Evolutionary conservation across 352 stramenopile genomes (phyloP), one percentile per base, ranked within the genome.

Genomic region (Blastocystis sp.): DNA sequence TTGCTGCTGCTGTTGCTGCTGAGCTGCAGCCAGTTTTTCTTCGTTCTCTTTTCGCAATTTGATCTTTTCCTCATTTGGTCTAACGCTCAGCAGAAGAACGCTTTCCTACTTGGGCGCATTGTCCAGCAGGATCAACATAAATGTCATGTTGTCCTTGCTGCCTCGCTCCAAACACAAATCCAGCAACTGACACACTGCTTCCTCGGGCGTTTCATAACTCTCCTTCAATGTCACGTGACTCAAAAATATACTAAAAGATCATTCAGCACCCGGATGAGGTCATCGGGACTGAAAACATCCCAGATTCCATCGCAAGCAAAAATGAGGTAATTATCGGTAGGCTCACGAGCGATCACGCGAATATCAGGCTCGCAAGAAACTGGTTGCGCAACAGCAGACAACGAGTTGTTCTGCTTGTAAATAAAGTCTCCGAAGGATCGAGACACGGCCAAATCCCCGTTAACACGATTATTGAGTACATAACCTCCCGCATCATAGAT

Each of bases 281-380:
- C 93, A 68, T 96, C 93, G 76, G 66, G 63, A 79, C 96, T 96
- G 54, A 82, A 93, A 94, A 97, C 95, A 76, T 98, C 95, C 95
- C 95, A 97, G 70, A 97, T 95, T 43, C 95, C 95, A 76, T 98
- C 95, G 85, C 95, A 98, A 9, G 94, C 95, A 43, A 98, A 91
- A 16, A 97, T 89, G 1, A 97, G 90, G 79, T 97, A 96, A 90
- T 97, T 94, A 78, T 97, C 94, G 62, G 91, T 62, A 0, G 91
- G 91, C 73, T 95, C 92, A 9, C 94, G 92, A 76, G 87, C 47
- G 65, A 95, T 91, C 64, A 96, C 92, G 90, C 94, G 92, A 89
- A 97, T 93, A 24, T 98, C 95, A 0, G 95, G 94, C 90, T 96
- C 94, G 0, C 93, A 93, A 18, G 94, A 96, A 55, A 93, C 91